Conservation (phyloP, 1,284 basidiomycete genomes). For the Boletus calvinii region DNA sequence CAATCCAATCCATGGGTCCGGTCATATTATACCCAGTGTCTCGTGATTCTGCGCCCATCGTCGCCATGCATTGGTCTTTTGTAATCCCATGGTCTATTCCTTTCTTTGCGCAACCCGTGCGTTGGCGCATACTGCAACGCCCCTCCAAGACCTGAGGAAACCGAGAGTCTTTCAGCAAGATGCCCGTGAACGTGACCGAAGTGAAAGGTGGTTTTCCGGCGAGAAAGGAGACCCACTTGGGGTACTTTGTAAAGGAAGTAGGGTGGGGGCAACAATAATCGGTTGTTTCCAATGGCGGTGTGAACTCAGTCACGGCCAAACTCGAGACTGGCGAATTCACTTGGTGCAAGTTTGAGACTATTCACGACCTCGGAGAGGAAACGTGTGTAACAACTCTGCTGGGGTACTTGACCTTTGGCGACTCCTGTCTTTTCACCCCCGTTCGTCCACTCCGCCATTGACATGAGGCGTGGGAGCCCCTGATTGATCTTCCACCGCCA, state of each 20-base stretch:
- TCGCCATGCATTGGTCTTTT: background rate
- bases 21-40: background rate
- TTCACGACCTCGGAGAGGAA: constrained; percentile 1
- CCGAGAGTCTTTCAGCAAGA: background rate
- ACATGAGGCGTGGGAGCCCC: background rate
- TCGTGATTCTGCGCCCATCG: constrained; percentile 4
- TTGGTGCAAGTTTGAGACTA: background rate
- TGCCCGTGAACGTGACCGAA: constrained; percentile 8
- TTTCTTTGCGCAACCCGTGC: background rate
- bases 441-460: background rate
- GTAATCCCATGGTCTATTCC: constrained; percentile 1
- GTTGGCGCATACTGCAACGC: constrained; percentile 1
- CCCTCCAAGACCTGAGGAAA: background rate
- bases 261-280: background rate
- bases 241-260: too few relatives aligned
- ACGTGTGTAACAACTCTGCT: background rate
- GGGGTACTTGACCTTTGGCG: background rate
- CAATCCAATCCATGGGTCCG: background rate
- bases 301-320: background rate
- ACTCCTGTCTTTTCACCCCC: too few relatives aligned
- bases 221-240: background rate
- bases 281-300: background rate
- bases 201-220: constrained; percentile 7
- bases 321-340: background rate
- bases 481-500: background rate